Base-by-base conservation (phyloP, 805 yeast genomes). In the Candida pini region DNA sequence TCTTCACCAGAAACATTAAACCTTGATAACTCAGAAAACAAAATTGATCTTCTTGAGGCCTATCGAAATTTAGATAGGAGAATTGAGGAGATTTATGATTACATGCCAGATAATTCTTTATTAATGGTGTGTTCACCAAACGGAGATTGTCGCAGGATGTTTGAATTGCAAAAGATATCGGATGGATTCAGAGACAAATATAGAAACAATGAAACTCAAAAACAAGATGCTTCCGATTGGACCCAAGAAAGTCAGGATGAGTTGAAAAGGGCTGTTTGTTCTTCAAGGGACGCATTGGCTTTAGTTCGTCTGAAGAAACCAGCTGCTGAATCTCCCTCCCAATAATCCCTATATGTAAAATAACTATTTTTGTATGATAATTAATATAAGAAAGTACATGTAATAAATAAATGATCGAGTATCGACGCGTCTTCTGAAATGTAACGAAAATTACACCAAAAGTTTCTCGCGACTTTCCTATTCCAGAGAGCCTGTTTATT, bases 41-140 rank as follows among this genome's bases (percentile, higher is more conserved):
- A 15, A n/a, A n/a, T n/a, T n/a, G n/a, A n/a, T n/a, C n/a, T n/a
- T 10, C 7, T 34, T 38, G 12, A 43, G 38, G 21, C 59, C 41
- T 60, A 62, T 30, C 19, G 39, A 9, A 51, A 53, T 5, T 51
- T 82, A 9, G 71, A 73, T 44, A 41, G 47, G 2, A 55, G 79
- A 21, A 43, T 89, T 6, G 43, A 54, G 12, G 53, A 52, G 26
- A 58, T 89, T 12, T 76, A 80, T 49, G 58, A 64, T 1, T 41
- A 53, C 2, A 47, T 83, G 15, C 85, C 95, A 0, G 57, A 61
- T 2, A 69, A 77, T 23, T 70, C 95, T 0, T 56, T 78, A 16
- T 45, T 89, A 12, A 60, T 86, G 1, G 49, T 87, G 1, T 64
- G 76, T 46, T 68, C 85, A 0, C 86, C 84, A 2, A 62, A 71